Evolutionary conservation across 2,329 filamentous ascomycete species (phyloP).

Genomic region (Fusarium irregulare): DNA sequence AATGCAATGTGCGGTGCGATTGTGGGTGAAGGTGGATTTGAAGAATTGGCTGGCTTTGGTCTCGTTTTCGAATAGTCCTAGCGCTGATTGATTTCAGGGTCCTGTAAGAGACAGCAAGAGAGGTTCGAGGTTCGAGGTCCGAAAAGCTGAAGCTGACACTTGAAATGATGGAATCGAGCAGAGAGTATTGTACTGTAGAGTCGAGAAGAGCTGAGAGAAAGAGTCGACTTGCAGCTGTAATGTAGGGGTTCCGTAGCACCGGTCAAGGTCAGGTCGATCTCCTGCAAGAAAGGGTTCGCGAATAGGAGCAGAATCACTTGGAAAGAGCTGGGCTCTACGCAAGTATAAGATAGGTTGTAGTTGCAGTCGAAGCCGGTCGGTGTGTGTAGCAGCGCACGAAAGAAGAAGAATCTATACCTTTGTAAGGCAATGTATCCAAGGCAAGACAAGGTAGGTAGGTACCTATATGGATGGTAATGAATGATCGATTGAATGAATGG

Average conservation of each 20-base stretch:
- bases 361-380: slow-evolving; percentile 32
- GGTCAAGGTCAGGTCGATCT: slow-evolving; percentile 44
- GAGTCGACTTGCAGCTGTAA: slow-evolving; percentile 20
- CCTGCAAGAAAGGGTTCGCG: slow-evolving; percentile 31
- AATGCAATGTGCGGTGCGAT: slow-evolving; percentile 30
- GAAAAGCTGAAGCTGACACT: slow-evolving; percentile 25
- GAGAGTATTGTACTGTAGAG: slow-evolving; percentile 4
- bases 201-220: neutral
- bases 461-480: slow-evolving; percentile 4
- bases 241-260: slow-evolving; percentile 35
- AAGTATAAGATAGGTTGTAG: slow-evolving; percentile 30
- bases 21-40: slow-evolving; percentile 47
- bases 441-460: slow-evolving; percentile 4
- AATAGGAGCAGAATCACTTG: slow-evolving; percentile 15
- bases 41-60: slow-evolving; percentile 24
- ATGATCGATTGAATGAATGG: slow-evolving; percentile 11
- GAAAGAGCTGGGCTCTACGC: slow-evolving; percentile 15
- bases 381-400: slow-evolving; percentile 34
- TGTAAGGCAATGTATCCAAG: slow-evolving; percentile 20
- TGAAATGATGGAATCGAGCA: slow-evolving; percentile 10
- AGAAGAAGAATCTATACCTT: slow-evolving; percentile 24
- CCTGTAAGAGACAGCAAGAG: slow-evolving; percentile 12
- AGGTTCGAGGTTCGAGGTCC: neutral
- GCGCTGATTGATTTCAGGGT: slow-evolving; percentile 31
- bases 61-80: slow-evolving; percentile 40